These are phyloP conservation scores for Babesia sp. DNA, from an alignment of 169 alveolate genomes.

Conservation along the genomic window DNA sequence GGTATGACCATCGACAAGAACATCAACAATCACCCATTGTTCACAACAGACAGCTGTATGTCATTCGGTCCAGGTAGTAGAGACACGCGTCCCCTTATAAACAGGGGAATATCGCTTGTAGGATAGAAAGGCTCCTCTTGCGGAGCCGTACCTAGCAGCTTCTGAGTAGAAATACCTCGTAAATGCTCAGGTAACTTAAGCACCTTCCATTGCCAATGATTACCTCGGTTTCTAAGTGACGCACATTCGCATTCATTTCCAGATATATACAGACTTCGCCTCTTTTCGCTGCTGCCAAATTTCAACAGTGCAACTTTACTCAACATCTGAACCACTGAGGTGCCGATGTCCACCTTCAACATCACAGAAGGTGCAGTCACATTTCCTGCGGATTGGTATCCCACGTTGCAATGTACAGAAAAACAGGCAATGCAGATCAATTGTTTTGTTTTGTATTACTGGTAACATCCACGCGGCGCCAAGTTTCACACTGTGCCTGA, in stretches of 20 bases:
- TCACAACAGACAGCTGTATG: slow-evolving; percentile 40
- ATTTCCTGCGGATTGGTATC: too few relatives aligned
- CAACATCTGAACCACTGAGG: slow-evolving; percentile 71
- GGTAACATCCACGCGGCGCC: too few relatives aligned
- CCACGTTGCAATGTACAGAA: too few relatives aligned
- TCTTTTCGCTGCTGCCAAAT: slow-evolving; percentile 7
- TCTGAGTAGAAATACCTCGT: slow-evolving; percentile 43
- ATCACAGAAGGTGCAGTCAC: background rate
- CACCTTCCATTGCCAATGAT: slow-evolving; percentile 10
- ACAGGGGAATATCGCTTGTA: slow-evolving; percentile 61
- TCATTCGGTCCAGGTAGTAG: slow-evolving; percentile 45
- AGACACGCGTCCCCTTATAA: slow-evolving; percentile 58
- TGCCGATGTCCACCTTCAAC: background rate
- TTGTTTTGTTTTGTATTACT: too few relatives aligned
- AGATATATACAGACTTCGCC: slow-evolving; percentile 20
- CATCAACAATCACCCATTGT: background rate
- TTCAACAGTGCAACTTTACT: slow-evolving; percentile 68
- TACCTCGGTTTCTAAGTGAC: slow-evolving; percentile 2
- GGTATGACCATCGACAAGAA: too few relatives aligned
- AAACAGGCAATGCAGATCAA: too few relatives aligned
- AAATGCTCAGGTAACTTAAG: slow-evolving; percentile 74
- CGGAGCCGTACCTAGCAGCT: slow-evolving; percentile 43
- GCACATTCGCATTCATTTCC: slow-evolving; percentile 38
- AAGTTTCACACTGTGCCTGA: too few relatives aligned
- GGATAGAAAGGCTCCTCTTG: slow-evolving; percentile 53